Conservation (phyloP, 1,284 basidiomycete species). For the Boletus sp. region DNA sequence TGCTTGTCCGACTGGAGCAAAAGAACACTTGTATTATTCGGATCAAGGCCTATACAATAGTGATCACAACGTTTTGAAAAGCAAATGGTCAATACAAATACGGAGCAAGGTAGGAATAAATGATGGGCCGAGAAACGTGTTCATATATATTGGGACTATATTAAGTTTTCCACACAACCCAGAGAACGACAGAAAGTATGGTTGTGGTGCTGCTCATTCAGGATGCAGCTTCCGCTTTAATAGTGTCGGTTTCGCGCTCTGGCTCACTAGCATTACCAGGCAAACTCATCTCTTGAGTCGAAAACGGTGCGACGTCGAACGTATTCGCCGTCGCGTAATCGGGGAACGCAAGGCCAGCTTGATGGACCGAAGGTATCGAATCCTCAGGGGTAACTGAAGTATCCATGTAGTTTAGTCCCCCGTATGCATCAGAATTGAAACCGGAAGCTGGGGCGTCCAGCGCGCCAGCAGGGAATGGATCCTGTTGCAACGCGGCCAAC, state of each 20-base stretch:
- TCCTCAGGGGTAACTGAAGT: conserved; percentile 59
- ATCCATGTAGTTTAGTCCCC: conserved; percentile 71
- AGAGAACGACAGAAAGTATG: conserved; percentile 25
- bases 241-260: conserved; percentile 44
- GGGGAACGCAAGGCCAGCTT: conserved; percentile 56
- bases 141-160: conserved; percentile 35
- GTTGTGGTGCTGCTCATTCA: conserved; percentile 24
- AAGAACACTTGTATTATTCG: conserved; percentile 32
- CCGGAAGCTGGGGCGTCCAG: conserved; percentile 57
- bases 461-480: conserved; percentile 58
- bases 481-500: conserved; percentile 77
- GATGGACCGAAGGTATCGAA: conserved; percentile 48
- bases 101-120: conserved; percentile 37
- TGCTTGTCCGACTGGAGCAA: conserved; percentile 7
- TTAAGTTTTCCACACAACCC: conserved; percentile 32
- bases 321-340: conserved; percentile 61
- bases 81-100: conserved; percentile 33
- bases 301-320: conserved; percentile 65
- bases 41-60: conserved; percentile 30
- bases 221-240: conserved; percentile 44
- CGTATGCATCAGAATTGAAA: conserved; percentile 65
- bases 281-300: conserved; percentile 62
- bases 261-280: conserved; percentile 51
- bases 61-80: conserved; percentile 31
- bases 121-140: conserved; percentile 28